Evolutionary conservation across 257 asterid species (phyloP).

Genomic region (Nicotiana paniculata): DNA sequence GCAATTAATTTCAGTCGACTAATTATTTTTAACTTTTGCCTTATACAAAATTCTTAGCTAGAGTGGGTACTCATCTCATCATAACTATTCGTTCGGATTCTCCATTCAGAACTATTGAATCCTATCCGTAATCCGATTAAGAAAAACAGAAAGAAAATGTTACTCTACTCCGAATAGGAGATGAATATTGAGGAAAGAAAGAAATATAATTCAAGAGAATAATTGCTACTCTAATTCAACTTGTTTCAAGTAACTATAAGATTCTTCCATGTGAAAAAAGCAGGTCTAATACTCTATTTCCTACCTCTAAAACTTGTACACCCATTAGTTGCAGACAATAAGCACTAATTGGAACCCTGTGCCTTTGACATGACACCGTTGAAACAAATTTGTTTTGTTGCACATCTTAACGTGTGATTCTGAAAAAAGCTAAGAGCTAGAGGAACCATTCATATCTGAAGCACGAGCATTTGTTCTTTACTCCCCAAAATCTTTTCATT

Average conservation of each 20-base stretch:
- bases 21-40: too few species aligned
- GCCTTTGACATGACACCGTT: neutral
- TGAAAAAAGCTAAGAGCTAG: neutral
- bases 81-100: neutral
- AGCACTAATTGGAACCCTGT: neutral
- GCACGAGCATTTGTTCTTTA: constrained; percentile 5
- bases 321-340: neutral
- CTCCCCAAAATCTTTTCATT: neutral
- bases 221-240: neutral
- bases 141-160: too few species aligned
- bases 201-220: neutral
- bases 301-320: neutral
- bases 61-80: neutral
- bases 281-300: neutral
- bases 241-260: neutral
- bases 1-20: too few species aligned
- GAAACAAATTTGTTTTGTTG: neutral
- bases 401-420: neutral
- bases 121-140: too few species aligned
- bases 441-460: neutral
- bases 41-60: neutral
- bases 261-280: constrained; percentile 3
- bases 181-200: neutral
- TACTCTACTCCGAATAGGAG: too few species aligned
- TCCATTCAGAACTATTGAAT: too few species aligned